Base-by-base conservation (phyloP, 2,329 filamentous ascomycete species). In the Akanthomyces dipterigenus region DNA sequence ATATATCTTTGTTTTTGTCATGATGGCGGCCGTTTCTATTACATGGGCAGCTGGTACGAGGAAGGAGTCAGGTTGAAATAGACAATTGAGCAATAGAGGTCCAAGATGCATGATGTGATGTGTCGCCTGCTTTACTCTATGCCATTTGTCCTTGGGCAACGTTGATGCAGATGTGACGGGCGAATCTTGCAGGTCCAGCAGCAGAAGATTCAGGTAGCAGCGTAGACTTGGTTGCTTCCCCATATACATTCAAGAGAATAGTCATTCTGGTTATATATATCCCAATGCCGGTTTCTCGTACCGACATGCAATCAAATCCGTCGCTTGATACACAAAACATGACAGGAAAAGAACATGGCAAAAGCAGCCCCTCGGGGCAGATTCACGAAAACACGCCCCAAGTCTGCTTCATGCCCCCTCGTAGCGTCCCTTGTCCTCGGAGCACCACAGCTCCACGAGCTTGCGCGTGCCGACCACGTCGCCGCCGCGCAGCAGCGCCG, bases 391-490 rank as follows among this genome's bases (percentile, higher is more conserved):
- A n/a, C n/a, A n/a, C n/a, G n/a, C n/a, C n/a, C n/a, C n/a, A n/a
- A n/a, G n/a, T n/a, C n/a, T n/a, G n/a, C n/a, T n/a, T n/a, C 36
- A 77, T 9, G 65, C 67, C 4, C 76, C 76, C 31, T 73, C 68
- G 55, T 76, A 76, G 31, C 74, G 67, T 22, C 73, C 72, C 20
- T 68, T 70, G 26, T 69, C 69, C 43, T 75, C 73, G 11, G 67
- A 67, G 62, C 84, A 88, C 80, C 88, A 93, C 68, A 86, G 88
- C 74, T 88, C 82, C 48, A 93, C 88, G 70, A 95, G 75, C 63
- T 82, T 80, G 68, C 88, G 79, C 18, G 89, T 87, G 0, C 85
- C 90, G 16, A 91, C 71, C 24, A 75, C 73, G 74, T 93, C 90
- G 5, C 88, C 89, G 36, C 79, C 81, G 64, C 88, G 78, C 64